Percentiles rank a stretch among this genome's conserved stretches.
These are phyloP conservation scores for Uncinocarpus reesii DNA, from an alignment of 2,329 filamentous ascomycete species.

Conservation along the genomic window DNA sequence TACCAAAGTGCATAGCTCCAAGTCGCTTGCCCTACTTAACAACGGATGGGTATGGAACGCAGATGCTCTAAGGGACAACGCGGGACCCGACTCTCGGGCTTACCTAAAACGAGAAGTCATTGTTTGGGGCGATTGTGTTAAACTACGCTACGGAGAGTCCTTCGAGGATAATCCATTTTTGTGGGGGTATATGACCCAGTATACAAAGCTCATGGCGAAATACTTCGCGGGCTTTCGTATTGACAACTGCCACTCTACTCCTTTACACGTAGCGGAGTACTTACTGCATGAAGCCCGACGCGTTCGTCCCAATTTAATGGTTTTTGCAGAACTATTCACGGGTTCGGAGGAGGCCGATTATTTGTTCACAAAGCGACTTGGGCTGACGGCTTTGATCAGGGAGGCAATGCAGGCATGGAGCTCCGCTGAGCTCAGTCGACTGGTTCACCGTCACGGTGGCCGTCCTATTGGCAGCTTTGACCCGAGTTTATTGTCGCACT, in stretches of 20 bases:
- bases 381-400: constrained; percentile 80
- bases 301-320: constrained; percentile 76
- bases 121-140: constrained; percentile 97
- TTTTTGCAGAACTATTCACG: constrained; percentile 91
- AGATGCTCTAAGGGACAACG: constrained; percentile 87
- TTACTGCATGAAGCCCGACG: constrained; percentile 87
- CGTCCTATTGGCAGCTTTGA: constrained; percentile 95
- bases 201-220: constrained; percentile 83
- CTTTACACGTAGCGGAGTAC: constrained; percentile 85
- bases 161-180: constrained; percentile 82
- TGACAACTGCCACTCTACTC: constrained; percentile 96
- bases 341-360: constrained; percentile 95
- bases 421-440: constrained; percentile 78
- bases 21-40: constrained; percentile 74
- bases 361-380: constrained; percentile 84
- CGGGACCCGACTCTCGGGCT: constrained; percentile 77
- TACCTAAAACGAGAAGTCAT: constrained; percentile 95
- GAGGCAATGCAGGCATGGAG: constrained; percentile 99
- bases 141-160: constrained; percentile 74
- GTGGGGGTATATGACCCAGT: constrained; percentile 92
- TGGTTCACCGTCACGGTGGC: constrained; percentile 89
- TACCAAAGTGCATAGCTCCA: constrained; percentile 64
- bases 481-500: constrained; percentile 68
- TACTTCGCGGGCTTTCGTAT: constrained; percentile 94
- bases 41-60: constrained; percentile 99